These are phyloP conservation scores for Brasenia schreberi DNA, from an alignment of 164 flowering plant genomes.

Conservation along the genomic window DNA sequence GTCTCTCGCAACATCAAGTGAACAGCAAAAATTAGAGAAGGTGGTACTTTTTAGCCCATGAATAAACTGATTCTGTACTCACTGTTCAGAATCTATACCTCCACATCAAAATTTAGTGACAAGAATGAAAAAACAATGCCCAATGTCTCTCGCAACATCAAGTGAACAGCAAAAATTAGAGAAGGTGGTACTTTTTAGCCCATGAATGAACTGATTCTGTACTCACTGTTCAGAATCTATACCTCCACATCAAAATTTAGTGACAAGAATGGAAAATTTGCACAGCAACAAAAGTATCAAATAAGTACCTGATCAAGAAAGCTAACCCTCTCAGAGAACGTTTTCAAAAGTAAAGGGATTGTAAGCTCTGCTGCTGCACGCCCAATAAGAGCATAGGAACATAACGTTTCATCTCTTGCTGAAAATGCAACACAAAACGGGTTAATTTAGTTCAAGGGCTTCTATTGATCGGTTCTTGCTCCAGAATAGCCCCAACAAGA, in stretches of 20 bases:
- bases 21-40: neutral
- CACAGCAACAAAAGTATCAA: neutral
- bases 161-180: neutral
- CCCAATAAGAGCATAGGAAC: conserved; percentile 92
- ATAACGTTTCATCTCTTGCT: conserved; percentile 94
- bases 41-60: neutral
- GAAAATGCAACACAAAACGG: conserved; percentile 7
- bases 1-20: neutral
- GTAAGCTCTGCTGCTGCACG: conserved; percentile 61
- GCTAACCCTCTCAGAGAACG: conserved; percentile 49
- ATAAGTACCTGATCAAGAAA: conserved; percentile 59
- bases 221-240: neutral
- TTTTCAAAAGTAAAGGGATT: conserved; percentile 45
- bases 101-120: neutral
- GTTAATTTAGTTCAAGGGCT: neutral
- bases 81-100: neutral
- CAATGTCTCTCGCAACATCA: too few species aligned
- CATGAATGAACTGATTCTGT: neutral
- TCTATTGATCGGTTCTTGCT: neutral
- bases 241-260: neutral
- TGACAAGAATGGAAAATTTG: neutral
- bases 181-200: neutral
- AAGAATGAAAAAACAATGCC: too few species aligned
- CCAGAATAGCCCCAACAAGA: neutral
- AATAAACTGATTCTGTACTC: neutral